Evolutionary conservation across 1,284 basidiomycete genomes (phyloP).

Genomic region (Apiotrichum veenhuisii): DNA sequence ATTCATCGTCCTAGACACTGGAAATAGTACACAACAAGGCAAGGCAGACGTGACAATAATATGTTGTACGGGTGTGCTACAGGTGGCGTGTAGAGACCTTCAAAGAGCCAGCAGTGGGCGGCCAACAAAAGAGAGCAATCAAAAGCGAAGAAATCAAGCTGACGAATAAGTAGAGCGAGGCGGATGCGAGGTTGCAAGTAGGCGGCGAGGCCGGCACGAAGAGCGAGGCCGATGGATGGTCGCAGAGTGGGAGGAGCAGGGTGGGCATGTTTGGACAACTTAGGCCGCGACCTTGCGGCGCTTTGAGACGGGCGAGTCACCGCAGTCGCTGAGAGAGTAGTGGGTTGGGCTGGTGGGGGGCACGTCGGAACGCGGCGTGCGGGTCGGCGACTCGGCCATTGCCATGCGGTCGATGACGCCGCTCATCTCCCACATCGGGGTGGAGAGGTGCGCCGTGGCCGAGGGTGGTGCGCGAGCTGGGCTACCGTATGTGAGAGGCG

Average conservation of each 20-base stretch:
- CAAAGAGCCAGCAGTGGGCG: neutral
- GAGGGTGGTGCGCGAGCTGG: slow-evolving; percentile 26
- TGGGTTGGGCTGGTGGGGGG: slow-evolving; percentile 39
- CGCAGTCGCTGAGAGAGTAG: slow-evolving; percentile 26
- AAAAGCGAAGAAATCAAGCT: neutral
- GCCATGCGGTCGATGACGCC: slow-evolving; percentile 36
- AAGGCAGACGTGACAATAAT: neutral
- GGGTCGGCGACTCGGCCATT: slow-evolving; percentile 25
- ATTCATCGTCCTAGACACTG: neutral
- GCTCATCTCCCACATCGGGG: slow-evolving; percentile 44
- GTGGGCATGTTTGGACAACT: too few species aligned
- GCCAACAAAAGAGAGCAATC: neutral
- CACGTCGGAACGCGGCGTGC: slow-evolving; percentile 26
- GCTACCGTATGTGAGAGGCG: slow-evolving; percentile 30
- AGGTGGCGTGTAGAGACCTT: neutral
- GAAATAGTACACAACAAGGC: neutral
- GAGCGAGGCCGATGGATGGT: too few species aligned
- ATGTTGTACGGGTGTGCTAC: neutral
- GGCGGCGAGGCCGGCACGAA: neutral
- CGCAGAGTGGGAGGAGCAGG: too few species aligned
- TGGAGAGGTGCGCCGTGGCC: slow-evolving; percentile 27
- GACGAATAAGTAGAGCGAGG: neutral
- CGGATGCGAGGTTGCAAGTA: neutral
- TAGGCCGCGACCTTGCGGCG: slow-evolving; percentile 15
- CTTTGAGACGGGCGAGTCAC: slow-evolving; percentile 21